These are phyloP conservation scores for Talaromyces verruculosus DNA, from an alignment of 2,329 filamentous ascomycete genomes.

Conservation along the genomic window DNA sequence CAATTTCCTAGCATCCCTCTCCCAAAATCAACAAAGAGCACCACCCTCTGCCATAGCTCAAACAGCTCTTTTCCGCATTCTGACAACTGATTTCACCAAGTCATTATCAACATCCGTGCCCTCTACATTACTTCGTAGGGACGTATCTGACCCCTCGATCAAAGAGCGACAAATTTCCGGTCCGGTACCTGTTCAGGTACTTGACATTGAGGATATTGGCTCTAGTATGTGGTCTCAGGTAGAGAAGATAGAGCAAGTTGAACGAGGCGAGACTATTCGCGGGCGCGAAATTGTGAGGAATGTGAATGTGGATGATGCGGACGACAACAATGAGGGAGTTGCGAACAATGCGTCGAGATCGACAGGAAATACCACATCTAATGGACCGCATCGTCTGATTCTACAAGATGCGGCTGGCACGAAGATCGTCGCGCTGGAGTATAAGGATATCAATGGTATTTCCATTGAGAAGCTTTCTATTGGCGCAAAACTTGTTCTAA, in stretches of 20 bases:
- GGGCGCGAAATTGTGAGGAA: conserved; percentile 82
- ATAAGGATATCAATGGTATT: conserved; percentile 65
- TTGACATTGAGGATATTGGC: conserved; percentile 82
- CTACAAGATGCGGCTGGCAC: conserved; percentile 76
- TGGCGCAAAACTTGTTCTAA: conserved; percentile 78
- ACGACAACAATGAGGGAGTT: conserved; percentile 31
- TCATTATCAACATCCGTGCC: conserved; percentile 54
- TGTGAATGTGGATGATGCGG: conserved; percentile 55
- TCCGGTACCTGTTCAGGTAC: conserved; percentile 73
- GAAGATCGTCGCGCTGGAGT: conserved; percentile 70
- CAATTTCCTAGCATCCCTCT: conserved; percentile 58
- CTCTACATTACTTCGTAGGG: conserved; percentile 54
- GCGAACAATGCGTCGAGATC: neutral
- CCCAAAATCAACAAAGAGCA: conserved; percentile 53
- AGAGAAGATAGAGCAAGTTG: conserved; percentile 63
- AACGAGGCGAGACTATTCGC: conserved; percentile 52
- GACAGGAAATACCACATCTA: conserved; percentile 23
- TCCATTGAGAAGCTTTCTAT: conserved; percentile 63
- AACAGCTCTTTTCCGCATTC: conserved; percentile 76
- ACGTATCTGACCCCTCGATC: conserved; percentile 54
- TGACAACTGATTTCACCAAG: conserved; percentile 72
- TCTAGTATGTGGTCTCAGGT: conserved; percentile 82
- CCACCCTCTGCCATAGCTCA: conserved; percentile 71
- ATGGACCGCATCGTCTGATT: conserved; percentile 73
- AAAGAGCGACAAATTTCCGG: conserved; percentile 59